phyloP scores from a whole-genome alignment of 2,329 filamentous ascomycete genomes.

The Plenodomus biglobosus region DNA sequence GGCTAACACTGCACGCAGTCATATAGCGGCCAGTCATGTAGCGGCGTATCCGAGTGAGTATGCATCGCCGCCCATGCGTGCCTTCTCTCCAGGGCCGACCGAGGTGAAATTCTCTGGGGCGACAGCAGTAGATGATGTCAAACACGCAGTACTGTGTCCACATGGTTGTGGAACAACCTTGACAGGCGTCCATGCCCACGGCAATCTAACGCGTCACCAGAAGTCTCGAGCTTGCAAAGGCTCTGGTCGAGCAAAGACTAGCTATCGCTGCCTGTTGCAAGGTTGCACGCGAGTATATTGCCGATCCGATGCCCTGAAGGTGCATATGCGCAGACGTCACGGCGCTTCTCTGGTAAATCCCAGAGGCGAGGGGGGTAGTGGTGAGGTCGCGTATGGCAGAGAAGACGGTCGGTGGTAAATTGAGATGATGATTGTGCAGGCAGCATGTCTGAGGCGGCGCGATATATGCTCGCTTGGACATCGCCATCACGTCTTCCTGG shows the following conservation, averaged over 20 bases:
- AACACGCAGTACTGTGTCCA: conserved; percentile 18
- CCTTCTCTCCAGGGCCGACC: neutral
- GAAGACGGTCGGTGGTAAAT: neutral
- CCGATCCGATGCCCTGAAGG: conserved; percentile 28
- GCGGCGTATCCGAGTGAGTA: neutral
- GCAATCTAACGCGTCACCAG: conserved; percentile 33
- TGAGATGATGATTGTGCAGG: no score
- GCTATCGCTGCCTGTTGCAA: conserved; percentile 17
- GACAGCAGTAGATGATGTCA: neutral
- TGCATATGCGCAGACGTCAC: conserved; percentile 21
- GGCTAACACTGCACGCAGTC: neutral
- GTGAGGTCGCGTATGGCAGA: neutral
- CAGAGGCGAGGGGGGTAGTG: neutral
- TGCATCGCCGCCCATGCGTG: neutral
- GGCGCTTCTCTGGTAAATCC: conserved; percentile 9
- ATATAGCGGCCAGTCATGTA: neutral
- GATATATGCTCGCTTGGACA: no score
- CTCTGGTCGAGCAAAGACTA: conserved; percentile 15
- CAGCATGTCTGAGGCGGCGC: no score
- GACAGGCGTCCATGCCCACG: conserved; percentile 28
- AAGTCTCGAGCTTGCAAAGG: conserved; percentile 27
- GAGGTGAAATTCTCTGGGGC: neutral
- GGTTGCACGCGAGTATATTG: conserved; percentile 28
- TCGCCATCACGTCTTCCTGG: no score
- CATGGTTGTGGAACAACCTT: conserved; percentile 25